These are phyloP conservation scores for Phyllosticta citrichinensis DNA, from an alignment of 2,329 filamentous ascomycete species.

Conservation along the genomic window DNA sequence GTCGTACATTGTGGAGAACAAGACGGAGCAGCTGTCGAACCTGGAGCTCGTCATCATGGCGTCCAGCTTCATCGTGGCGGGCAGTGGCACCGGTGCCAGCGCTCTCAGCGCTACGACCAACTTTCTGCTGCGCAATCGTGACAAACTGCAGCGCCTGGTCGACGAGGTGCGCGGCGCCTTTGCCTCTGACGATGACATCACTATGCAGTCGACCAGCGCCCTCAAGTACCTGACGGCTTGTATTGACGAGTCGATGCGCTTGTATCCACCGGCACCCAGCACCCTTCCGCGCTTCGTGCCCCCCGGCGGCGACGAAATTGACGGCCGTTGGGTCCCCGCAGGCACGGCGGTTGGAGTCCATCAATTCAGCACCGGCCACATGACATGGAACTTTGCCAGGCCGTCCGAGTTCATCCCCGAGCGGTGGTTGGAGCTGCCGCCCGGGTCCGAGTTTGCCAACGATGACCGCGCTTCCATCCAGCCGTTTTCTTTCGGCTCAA, in stretches of 20 bases:
- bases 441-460: slow-evolving; percentile 15
- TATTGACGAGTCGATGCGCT: slow-evolving; percentile 33
- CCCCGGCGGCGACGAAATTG: slow-evolving; percentile 19
- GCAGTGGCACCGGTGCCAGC: neutral
- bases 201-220: neutral
- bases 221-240: slow-evolving; percentile 12
- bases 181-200: slow-evolving; percentile 1
- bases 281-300: slow-evolving; percentile 23
- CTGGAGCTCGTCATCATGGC: neutral
- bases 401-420: slow-evolving; percentile 19
- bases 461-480: slow-evolving; percentile 21
- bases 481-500: slow-evolving; percentile 25
- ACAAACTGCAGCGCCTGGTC: neutral
- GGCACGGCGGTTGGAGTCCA: slow-evolving; percentile 18
- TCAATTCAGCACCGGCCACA: slow-evolving; percentile 13
- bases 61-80: neutral
- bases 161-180: slow-evolving; percentile 7
- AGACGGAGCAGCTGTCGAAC: neutral
- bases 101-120: slow-evolving; percentile 1
- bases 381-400: slow-evolving; percentile 14
- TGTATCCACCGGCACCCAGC: slow-evolving; percentile 33
- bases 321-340: slow-evolving; percentile 14
- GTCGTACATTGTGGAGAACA: neutral
- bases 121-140: slow-evolving; percentile 10
- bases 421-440: slow-evolving; percentile 21